Percentiles rank a stretch among this genome's conserved stretches.
These are phyloP conservation scores for Chaetomidium leptoderma DNA, from an alignment of 495 filamentous ascomycete species.

Conservation along the genomic window DNA sequence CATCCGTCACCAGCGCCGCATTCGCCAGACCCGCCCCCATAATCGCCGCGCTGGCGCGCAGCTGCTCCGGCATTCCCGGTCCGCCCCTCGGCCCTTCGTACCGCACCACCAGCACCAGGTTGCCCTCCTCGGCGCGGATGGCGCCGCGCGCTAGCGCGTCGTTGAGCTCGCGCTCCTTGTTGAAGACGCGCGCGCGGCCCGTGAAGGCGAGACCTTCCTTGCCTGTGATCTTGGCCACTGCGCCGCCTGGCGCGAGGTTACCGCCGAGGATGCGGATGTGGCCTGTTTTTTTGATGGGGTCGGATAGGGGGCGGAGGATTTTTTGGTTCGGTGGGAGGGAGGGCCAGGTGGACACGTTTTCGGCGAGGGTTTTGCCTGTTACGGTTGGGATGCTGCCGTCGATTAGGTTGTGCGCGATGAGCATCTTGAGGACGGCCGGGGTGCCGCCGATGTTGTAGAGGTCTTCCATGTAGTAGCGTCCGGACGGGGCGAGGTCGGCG, in stretches of 20 bases:
- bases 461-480: constrained; percentile 89
- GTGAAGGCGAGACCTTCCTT: constrained; percentile 85
- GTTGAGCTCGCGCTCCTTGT: constrained; percentile 81
- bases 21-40: constrained; percentile 90
- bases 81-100: constrained; percentile 96
- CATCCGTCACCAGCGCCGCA: constrained; percentile 90
- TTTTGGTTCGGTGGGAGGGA: constrained; percentile 74
- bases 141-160: constrained; percentile 64
- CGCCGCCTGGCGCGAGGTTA: constrained; percentile 86
- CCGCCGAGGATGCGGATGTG: constrained; percentile 87
- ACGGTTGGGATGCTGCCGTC: constrained; percentile 86
- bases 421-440: constrained; percentile 84
- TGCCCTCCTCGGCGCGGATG: constrained; percentile 61
- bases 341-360: constrained; percentile 82
- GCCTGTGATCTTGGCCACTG: constrained; percentile 96
- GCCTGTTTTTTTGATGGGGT: constrained; percentile 84
- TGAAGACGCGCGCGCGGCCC: constrained; percentile 81
- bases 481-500: constrained; percentile 85
- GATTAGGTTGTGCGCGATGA: constrained; percentile 76
- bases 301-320: constrained; percentile 74
- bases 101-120: constrained; percentile 87
- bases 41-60: constrained; percentile 81
- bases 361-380: constrained; percentile 82
- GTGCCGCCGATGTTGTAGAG: constrained; percentile 92
- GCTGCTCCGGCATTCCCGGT: constrained; percentile 97